Conservation (phyloP, 257 asterid genomes). For the Fraxinus anomala region DNA sequence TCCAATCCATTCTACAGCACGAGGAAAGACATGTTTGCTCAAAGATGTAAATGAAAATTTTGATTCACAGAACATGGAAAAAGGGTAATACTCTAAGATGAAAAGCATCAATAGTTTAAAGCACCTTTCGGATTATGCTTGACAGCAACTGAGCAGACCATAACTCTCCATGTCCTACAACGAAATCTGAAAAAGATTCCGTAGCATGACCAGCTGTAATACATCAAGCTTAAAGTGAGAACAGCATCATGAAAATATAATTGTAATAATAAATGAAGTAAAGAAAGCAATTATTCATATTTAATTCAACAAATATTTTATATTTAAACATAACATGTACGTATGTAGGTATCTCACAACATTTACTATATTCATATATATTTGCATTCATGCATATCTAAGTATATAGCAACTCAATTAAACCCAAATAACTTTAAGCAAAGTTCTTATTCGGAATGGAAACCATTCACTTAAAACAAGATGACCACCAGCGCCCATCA, state of each 20-base stretch:
- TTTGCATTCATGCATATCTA: background rate
- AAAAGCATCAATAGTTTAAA: conserved; percentile 13
- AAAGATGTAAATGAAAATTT: background rate
- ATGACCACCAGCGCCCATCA: background rate
- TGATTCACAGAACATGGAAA: conserved; percentile 15
- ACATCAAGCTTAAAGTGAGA: conserved; percentile 24
- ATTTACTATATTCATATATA: background rate
- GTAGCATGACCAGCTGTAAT: conserved; percentile 97
- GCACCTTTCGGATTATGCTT: conserved; percentile 78
- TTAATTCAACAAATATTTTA: background rate
- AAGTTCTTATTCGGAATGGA: background rate
- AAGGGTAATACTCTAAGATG: background rate
- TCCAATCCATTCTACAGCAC: conserved; percentile 65
- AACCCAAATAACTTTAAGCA: background rate
- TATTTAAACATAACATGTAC: background rate
- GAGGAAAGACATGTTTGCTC: conserved; percentile 3
- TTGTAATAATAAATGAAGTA: conserved; percentile 2
- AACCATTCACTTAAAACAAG: background rate
- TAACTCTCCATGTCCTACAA: conserved; percentile 95
- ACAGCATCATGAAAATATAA: conserved; percentile 1
- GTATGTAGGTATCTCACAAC: background rate
- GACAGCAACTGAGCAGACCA: conserved; percentile 94
- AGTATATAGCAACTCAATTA: background rate
- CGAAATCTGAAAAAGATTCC: conserved; percentile 97
- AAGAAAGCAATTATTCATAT: conserved; percentile 7